phyloP scores from a whole-genome alignment of 441 rosid genomes.

The Populus hybrid region DNA sequence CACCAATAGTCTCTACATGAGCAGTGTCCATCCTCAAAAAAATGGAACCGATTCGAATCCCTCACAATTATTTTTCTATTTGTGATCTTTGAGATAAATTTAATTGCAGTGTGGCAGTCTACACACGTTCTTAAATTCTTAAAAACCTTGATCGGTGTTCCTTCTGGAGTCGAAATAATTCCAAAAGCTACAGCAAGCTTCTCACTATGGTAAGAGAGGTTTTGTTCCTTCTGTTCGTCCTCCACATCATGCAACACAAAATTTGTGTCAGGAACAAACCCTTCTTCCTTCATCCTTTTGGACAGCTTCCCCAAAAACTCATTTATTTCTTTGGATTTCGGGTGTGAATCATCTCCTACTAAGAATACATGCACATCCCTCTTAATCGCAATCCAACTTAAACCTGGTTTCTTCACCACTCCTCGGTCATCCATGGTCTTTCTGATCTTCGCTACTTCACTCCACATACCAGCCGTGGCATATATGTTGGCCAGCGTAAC shows the following conservation, averaged over 20 bases:
- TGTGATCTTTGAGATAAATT: slow-evolving; percentile 41
- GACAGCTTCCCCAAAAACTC: slow-evolving; percentile 13
- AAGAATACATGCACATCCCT: slow-evolving; percentile 15
- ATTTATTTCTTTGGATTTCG: slow-evolving; percentile 15
- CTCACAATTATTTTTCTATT: slow-evolving; percentile 22
- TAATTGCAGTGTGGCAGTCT: slow-evolving; percentile 49
- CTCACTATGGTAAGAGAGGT: slow-evolving; percentile 46
- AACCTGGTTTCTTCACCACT: slow-evolving; percentile 21
- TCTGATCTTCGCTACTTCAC: slow-evolving; percentile 18
- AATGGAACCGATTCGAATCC: slow-evolving; percentile 24
- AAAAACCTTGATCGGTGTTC: slow-evolving; percentile 37
- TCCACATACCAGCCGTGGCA: slow-evolving; percentile 23
- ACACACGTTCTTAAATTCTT: slow-evolving; percentile 48
- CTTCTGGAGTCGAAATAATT: slow-evolving; percentile 39
- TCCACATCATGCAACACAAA: slow-evolving; percentile 47
- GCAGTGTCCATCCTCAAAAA: slow-evolving; percentile 24
- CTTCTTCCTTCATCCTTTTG: slow-evolving; percentile 41
- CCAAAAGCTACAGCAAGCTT: slow-evolving; percentile 51
- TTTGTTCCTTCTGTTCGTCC: slow-evolving; percentile 48
- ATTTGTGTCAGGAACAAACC: slow-evolving; percentile 39
- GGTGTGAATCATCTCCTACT: slow-evolving; percentile 20
- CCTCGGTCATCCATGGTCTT: slow-evolving; percentile 15
- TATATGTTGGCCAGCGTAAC: slow-evolving; percentile 23
- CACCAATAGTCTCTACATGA: slow-evolving; percentile 26
- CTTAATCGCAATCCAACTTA: slow-evolving; percentile 21